Evolutionary conservation across 2,329 filamentous ascomycete species (phyloP).

Genomic region (Cercospora sp.): DNA sequence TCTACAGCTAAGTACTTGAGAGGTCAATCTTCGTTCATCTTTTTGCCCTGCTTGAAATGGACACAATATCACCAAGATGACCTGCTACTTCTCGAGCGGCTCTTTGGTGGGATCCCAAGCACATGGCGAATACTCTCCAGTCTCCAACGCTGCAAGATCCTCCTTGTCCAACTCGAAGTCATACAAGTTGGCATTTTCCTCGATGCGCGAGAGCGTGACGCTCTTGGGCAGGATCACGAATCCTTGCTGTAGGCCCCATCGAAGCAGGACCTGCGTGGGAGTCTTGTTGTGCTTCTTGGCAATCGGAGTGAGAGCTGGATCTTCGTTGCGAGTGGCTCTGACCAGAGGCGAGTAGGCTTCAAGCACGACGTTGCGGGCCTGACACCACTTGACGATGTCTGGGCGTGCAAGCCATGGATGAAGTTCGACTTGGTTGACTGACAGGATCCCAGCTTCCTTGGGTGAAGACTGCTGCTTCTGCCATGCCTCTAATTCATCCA

Average conservation of each 20-base stretch:
- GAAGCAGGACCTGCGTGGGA: slow-evolving; percentile 58
- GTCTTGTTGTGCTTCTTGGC: slow-evolving; percentile 60
- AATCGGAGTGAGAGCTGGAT: slow-evolving; percentile 54
- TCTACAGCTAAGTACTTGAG: not conserved
- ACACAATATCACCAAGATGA: not conserved
- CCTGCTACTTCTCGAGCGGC: slow-evolving; percentile 22
- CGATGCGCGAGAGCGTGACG: slow-evolving; percentile 49
- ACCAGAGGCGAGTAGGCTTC: slow-evolving; percentile 52
- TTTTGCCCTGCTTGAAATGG: not conserved
- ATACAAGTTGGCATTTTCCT: slow-evolving; percentile 61
- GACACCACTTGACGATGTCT: slow-evolving; percentile 78
- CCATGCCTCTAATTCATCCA: slow-evolving; percentile 56
- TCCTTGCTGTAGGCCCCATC: slow-evolving; percentile 64
- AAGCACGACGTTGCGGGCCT: slow-evolving; percentile 52
- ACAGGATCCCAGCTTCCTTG: slow-evolving; percentile 68
- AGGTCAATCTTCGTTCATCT: not conserved
- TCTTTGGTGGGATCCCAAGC: slow-evolving; percentile 59
- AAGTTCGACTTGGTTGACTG: slow-evolving; percentile 84
- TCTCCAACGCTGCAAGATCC: slow-evolving; percentile 60
- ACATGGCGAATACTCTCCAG: slow-evolving; percentile 58
- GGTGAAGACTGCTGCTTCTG: slow-evolving; percentile 45
- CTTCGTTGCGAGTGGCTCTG: slow-evolving; percentile 51
- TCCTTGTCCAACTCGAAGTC: slow-evolving; percentile 61
- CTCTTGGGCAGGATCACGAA: slow-evolving; percentile 66
- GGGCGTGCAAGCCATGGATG: slow-evolving; percentile 83